Base-by-base conservation (phyloP, 345 rosid genomes). In the Cardamine occulta region DNA sequence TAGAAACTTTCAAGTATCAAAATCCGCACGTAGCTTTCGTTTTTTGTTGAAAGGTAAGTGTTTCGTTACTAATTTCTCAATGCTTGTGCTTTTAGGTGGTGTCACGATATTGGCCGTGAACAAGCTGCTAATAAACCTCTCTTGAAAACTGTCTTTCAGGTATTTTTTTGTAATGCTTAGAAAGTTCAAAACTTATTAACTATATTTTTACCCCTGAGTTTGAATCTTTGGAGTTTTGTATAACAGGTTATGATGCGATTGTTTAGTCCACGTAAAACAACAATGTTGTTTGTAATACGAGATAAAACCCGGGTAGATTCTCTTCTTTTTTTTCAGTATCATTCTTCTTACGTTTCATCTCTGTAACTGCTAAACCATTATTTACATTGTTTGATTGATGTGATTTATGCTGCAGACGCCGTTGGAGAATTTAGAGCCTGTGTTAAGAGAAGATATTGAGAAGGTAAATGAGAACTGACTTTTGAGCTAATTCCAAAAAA, bases 51-150 rank as follows among this genome's bases (percentile, higher is more conserved):
- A 69, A 32, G 4, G 1, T n/a, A n/a, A n/a, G n/a, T n/a, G n/a
- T n/a, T n/a, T n/a, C n/a, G n/a, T 60, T 51, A 67, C 64, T 3
- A 67, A 63, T 17, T 7, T 37, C 14, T 47, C 34, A 31, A 34
- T 59, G 64, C 68, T 34, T 21, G 9, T 74, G 21, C 17, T 47
- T 61, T 48, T 80, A 91, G 98, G 98, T 91, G 98, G 98, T 94
- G 98, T 74, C 98, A 94, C 40, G 98, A 91, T 85, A 94, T 94
- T 80, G 98, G 98, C 45, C 96, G 98, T 37, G 98, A 94, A 83
- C 98, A 94, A 88, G 98, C 98, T 86, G 98, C 98, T 78, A 94
- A 94, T 79, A 94, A 94, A 80, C 98, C 97, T 58, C 96, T 91
- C 47, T 72, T 94, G 72, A 94, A 94, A 83, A 94, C 98, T 68